Percentiles rank a stretch among this genome's conserved stretches.
Conservation (phyloP, 2,329 filamentous ascomycete genomes). For the Diaporthe velutina region DNA sequence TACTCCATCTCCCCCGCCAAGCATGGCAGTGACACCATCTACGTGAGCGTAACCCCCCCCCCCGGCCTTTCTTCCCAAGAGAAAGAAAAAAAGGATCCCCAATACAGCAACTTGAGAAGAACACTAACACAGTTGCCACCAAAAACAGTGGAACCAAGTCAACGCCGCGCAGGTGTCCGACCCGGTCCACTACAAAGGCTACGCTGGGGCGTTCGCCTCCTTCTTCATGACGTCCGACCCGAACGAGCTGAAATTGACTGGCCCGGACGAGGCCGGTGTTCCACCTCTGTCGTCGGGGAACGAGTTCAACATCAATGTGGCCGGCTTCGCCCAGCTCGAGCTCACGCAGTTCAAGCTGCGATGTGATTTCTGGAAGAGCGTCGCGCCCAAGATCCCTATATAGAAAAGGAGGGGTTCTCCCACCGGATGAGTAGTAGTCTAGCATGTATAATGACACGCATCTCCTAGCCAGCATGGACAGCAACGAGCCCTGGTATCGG, state of each 20-base stretch:
- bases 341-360: slow-evolving; percentile 56
- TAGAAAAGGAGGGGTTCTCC: slow-evolving; percentile 44
- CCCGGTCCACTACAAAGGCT: slow-evolving; percentile 67
- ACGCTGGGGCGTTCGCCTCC: slow-evolving; percentile 68
- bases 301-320: slow-evolving; percentile 64
- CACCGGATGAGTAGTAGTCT: no score
- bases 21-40: slow-evolving; percentile 70
- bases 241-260: slow-evolving; percentile 68
- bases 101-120: not conserved
- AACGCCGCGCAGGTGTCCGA: slow-evolving; percentile 65
- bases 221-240: slow-evolving; percentile 72
- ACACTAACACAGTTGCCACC: not conserved
- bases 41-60: no score
- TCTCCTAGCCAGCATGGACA: no score
- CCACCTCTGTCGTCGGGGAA: slow-evolving; percentile 55
- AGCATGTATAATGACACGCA: not conserved
- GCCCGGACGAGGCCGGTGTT: slow-evolving; percentile 55
- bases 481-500: not conserved
- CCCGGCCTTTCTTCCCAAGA: no score
- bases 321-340: slow-evolving; percentile 57
- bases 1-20: slow-evolving; percentile 71
- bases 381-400: slow-evolving; percentile 61
- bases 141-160: slow-evolving; percentile 66
- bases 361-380: slow-evolving; percentile 66
- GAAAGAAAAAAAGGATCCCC: no score